Evolutionary conservation across 1,284 basidiomycete genomes (phyloP).

Genomic region (Papiliotrema nemorosa): DNA sequence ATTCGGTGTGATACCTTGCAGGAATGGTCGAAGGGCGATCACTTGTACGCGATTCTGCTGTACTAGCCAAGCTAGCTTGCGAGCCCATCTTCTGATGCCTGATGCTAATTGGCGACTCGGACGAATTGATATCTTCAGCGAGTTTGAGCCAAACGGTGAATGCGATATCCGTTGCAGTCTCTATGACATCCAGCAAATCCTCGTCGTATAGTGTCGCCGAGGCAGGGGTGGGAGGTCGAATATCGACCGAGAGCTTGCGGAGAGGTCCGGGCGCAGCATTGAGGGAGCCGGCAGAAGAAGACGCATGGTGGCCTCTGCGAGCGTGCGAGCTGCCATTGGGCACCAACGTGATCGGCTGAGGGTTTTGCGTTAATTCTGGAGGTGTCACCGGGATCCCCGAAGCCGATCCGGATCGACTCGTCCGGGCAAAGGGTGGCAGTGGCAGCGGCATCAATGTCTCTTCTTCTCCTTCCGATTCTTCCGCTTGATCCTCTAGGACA

Average conservation of each 20-base stretch:
- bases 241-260: conserved; percentile 42
- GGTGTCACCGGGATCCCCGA: conserved; percentile 5
- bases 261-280: conserved; percentile 9
- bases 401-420: not conserved
- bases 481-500: conserved; percentile 15
- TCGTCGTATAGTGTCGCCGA: conserved; percentile 49
- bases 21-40: conserved; percentile 33
- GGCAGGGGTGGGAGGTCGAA: conserved; percentile 45
- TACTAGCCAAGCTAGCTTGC: conserved; percentile 12
- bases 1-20: conserved; percentile 33
- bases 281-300: conserved; percentile 35
- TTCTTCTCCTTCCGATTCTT: conserved; percentile 20
- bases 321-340: conserved; percentile 20
- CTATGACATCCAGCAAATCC: conserved; percentile 51
- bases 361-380: conserved; percentile 10
- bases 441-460: conserved; percentile 8
- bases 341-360: conserved; percentile 17
- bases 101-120: conserved; percentile 8
- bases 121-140: conserved; percentile 49
- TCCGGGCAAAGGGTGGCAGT: conserved; percentile 3
- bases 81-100: conserved; percentile 17
- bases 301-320: conserved; percentile 25
- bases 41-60: conserved; percentile 6
- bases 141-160: conserved; percentile 52
- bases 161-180: conserved; percentile 51